Evolutionary conservation across 1,284 basidiomycete species (phyloP).

Genomic region (Ceratobasidium sp.): DNA sequence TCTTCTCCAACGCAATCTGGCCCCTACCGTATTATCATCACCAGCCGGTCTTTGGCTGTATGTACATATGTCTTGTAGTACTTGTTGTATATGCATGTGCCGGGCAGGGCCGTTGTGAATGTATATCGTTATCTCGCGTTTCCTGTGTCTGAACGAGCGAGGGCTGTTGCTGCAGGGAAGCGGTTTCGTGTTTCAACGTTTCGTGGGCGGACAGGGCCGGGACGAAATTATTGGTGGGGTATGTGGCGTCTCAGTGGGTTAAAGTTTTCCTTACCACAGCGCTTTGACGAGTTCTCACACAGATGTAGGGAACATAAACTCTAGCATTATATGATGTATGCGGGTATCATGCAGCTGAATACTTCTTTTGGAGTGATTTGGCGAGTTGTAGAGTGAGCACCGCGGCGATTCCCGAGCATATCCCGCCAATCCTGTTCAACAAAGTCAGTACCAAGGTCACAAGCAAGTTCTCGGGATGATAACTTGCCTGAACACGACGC

Average conservation of each 20-base stretch:
- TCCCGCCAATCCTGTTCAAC: constrained; percentile 29
- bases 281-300: neutral
- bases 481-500: constrained; percentile 35
- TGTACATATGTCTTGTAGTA: constrained; percentile 35
- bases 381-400: constrained; percentile 27
- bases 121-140: constrained; percentile 37
- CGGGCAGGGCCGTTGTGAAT: constrained; percentile 36
- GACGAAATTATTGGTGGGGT: neutral
- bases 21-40: neutral
- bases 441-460: too few relatives aligned
- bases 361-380: constrained; percentile 35
- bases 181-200: neutral
- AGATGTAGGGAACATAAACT: neutral
- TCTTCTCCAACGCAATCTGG: neutral
- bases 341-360: constrained; percentile 23
- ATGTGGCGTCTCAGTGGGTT: neutral
- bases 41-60: neutral
- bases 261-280: neutral
- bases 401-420: constrained; percentile 30
- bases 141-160: neutral
- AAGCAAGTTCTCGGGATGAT: neutral
- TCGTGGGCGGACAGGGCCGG: neutral
- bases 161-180: neutral
- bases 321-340: constrained; percentile 26
- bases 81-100: constrained; percentile 35